These are phyloP conservation scores for Yamadazyma epiphylla DNA, from an alignment of 1,139 yeast species.

Conservation along the genomic window DNA sequence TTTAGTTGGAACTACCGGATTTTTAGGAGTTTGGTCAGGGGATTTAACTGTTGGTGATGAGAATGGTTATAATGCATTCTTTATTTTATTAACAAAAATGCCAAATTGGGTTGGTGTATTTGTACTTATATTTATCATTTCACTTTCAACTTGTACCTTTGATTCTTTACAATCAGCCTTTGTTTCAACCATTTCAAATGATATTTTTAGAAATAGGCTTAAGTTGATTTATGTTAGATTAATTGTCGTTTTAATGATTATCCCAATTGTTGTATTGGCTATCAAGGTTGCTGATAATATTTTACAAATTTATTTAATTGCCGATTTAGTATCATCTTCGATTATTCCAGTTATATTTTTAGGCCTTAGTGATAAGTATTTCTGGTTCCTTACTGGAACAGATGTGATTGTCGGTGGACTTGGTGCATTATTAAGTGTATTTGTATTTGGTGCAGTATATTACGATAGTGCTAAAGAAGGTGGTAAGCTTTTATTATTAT, in stretches of 20 bases:
- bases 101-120: slow-evolving; percentile 89
- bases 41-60: slow-evolving; percentile 57
- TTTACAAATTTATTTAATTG: slow-evolving; percentile 82
- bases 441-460: slow-evolving; percentile 79
- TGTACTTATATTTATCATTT: slow-evolving; percentile 67
- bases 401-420: slow-evolving; percentile 83
- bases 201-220: slow-evolving; percentile 77
- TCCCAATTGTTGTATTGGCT: slow-evolving; percentile 84
- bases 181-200: slow-evolving; percentile 87
- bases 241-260: slow-evolving; percentile 72
- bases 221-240: slow-evolving; percentile 62
- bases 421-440: slow-evolving; percentile 77
- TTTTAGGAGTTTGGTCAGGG: slow-evolving; percentile 90
- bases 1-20: slow-evolving; percentile 78
- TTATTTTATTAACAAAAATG: slow-evolving; percentile 62
- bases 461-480: slow-evolving; percentile 71
- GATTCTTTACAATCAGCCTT: slow-evolving; percentile 88
- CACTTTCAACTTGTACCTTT: slow-evolving; percentile 81
- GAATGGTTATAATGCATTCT: slow-evolving; percentile 65
- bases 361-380: slow-evolving; percentile 60
- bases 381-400: slow-evolving; percentile 71
- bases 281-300: slow-evolving; percentile 76
- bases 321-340: slow-evolving; percentile 84
- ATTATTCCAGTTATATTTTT: slow-evolving; percentile 82
- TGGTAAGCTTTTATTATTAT: slow-evolving; percentile 63